phyloP scores from a whole-genome alignment of 2,329 filamentous ascomycete species.

The Cladophialophora yegresii region DNA sequence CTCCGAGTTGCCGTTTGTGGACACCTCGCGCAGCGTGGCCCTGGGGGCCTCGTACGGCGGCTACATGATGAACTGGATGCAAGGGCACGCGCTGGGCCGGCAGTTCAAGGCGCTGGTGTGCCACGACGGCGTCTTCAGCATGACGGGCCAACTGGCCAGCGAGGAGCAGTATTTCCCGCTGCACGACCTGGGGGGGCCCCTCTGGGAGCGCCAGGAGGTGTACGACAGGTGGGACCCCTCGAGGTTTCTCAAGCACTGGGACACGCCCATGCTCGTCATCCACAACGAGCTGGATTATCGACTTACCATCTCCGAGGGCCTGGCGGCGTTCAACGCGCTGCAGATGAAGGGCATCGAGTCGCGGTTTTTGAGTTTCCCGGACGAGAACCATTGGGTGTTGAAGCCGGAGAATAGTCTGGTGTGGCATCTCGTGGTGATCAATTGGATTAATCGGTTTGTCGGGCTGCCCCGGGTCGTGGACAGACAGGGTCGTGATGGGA shows the following conservation, averaged over 20 bases:
- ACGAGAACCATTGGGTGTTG: conserved; percentile 79
- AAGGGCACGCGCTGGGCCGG: conserved; percentile 56
- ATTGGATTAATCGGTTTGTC: conserved; percentile 68
- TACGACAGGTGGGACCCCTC: conserved; percentile 63
- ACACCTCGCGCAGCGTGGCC: conserved; percentile 56
- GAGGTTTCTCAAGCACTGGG: conserved; percentile 66
- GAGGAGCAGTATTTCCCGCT: conserved; percentile 60
- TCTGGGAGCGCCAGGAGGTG: conserved; percentile 53
- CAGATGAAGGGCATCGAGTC: conserved; percentile 75
- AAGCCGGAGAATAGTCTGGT: conserved; percentile 88
- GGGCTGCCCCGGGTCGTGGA: conserved; percentile 53
- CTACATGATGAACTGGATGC: conserved; percentile 63
- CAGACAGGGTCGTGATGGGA: conserved; percentile 37
- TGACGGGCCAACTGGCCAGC: conserved; percentile 47
- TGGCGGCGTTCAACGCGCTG: conserved; percentile 82
- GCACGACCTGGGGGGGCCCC: conserved; percentile 54
- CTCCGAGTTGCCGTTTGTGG: conserved; percentile 54
- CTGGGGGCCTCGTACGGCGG: conserved; percentile 60
- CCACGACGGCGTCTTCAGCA: conserved; percentile 50
- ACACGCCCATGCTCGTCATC: conserved; percentile 84
- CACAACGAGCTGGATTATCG: conserved; percentile 91
- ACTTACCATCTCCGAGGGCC: conserved; percentile 78
- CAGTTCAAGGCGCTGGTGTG: conserved; percentile 61
- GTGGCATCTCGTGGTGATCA: conserved; percentile 84
- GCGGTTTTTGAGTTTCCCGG: conserved; percentile 77